Evolutionary conservation across 2,329 filamentous ascomycete species (phyloP).

Genomic region (Xylaria arbuscula): DNA sequence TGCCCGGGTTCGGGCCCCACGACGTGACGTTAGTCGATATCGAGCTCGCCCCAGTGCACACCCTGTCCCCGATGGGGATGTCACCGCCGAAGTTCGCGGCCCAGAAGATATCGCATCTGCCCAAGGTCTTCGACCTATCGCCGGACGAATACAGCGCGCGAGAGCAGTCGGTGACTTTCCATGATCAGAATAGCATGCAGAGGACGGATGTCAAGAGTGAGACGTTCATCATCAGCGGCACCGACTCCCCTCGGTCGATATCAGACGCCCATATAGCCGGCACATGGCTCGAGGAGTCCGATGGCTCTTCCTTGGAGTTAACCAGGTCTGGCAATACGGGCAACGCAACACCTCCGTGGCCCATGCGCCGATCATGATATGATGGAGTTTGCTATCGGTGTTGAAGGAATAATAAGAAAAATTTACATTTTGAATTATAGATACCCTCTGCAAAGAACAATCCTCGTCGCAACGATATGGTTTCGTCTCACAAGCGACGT

Average conservation of each 20-base stretch:
- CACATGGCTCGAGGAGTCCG: conserved; percentile 46
- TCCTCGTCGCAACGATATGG: background rate
- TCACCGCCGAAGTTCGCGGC: conserved; percentile 35
- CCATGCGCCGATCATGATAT: conserved; percentile 16
- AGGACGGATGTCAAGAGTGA: conserved; percentile 50
- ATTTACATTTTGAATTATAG: background rate
- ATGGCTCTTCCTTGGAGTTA: conserved; percentile 40
- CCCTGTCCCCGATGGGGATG: conserved; percentile 27
- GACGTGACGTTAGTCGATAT: conserved; percentile 55
- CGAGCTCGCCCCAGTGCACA: conserved; percentile 44
- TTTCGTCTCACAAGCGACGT: background rate
- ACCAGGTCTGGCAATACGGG: background rate
- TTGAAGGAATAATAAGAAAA: conserved; percentile 3
- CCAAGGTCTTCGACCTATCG: conserved; percentile 37
- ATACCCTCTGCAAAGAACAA: conserved; percentile 13
- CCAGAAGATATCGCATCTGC: conserved; percentile 38
- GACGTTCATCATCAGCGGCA: conserved; percentile 53
- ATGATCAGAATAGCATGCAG: conserved; percentile 18
- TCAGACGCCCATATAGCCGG: conserved; percentile 28
- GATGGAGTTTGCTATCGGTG: background rate
- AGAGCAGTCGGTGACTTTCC: conserved; percentile 34
- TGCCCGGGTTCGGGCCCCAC: conserved; percentile 52
- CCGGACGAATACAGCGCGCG: conserved; percentile 38
- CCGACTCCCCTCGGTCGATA: conserved; percentile 30
- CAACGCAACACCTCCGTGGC: conserved; percentile 7